Conservation (phyloP, 73 alveolate genomes). For the Paramecium sexaurelia region DNA sequence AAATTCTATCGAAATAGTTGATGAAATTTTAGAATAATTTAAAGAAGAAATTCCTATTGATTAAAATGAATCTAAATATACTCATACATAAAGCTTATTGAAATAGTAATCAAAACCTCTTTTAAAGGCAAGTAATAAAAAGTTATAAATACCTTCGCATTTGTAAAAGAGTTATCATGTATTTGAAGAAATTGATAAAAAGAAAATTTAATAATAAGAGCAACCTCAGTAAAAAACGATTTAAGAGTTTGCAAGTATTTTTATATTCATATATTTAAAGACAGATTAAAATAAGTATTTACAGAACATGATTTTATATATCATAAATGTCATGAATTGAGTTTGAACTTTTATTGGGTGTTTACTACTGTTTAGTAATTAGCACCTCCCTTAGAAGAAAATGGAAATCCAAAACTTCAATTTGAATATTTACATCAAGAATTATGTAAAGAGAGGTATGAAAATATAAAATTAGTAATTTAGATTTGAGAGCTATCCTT, state of each 20-base stretch:
- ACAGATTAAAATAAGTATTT: background rate
- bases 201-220: background rate
- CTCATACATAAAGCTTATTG: background rate
- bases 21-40: background rate
- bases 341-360: constrained; percentile 57
- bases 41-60: constrained; percentile 44
- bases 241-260: background rate
- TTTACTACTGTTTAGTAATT: constrained; percentile 58
- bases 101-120: background rate
- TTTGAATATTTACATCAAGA: constrained; percentile 55
- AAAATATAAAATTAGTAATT: background rate
- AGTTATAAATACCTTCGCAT: background rate
- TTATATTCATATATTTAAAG: background rate
- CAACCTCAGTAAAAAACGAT: background rate
- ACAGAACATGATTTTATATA: background rate
- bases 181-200: constrained; percentile 45
- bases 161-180: background rate
- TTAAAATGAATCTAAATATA: constrained; percentile 2
- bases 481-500: constrained; percentile 40
- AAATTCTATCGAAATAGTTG: background rate
- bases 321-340: constrained; percentile 52
- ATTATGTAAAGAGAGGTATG: background rate
- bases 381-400: constrained; percentile 68
- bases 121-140: background rate
- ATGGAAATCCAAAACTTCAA: constrained; percentile 52